Percentiles rank a stretch among this genome's conserved stretches.
Conservation (phyloP, 805 yeast species). For the Starmerella bacillaris region DNA sequence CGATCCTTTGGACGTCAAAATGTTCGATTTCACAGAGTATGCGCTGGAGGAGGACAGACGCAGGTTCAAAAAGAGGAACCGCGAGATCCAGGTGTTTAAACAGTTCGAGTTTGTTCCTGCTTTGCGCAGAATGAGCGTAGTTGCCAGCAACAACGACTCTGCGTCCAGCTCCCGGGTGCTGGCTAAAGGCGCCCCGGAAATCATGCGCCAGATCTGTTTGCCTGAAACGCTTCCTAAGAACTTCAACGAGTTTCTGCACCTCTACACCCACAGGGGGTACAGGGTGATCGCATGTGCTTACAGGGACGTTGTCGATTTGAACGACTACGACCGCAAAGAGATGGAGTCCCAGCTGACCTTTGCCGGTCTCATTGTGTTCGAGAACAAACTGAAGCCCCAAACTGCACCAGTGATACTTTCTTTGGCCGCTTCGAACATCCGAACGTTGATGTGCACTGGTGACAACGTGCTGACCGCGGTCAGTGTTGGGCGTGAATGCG, state of each 20-base stretch:
- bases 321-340: conserved; percentile 39
- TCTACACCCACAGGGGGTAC: conserved; percentile 83
- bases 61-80: conserved; percentile 6
- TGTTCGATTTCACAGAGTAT: conserved; percentile 85
- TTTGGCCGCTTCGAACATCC: conserved; percentile 47
- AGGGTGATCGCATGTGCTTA: conserved; percentile 90
- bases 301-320: conserved; percentile 48
- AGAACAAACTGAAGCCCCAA: conserved; percentile 64
- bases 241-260: conserved; percentile 53
- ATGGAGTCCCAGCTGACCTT: conserved; percentile 57
- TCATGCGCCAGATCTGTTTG: conserved; percentile 59
- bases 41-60: conserved; percentile 44
- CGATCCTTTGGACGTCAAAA: conserved; percentile 82
- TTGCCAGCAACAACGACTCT: conserved; percentile 29
- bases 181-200: conserved; percentile 96
- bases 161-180: conserved; percentile 31
- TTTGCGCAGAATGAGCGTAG: conserved; percentile 77
- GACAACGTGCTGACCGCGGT: conserved; percentile 89
- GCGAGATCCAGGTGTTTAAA: conserved; percentile 30
- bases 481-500: conserved; percentile 78
- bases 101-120: conserved; percentile 70
- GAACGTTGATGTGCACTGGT: conserved; percentile 95
- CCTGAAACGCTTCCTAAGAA: conserved; percentile 55
- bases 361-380: conserved; percentile 80
- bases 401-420: conserved; percentile 44